phyloP scores from a whole-genome alignment of 2,329 filamentous ascomycete genomes.

The Pyrenophora graminea region DNA sequence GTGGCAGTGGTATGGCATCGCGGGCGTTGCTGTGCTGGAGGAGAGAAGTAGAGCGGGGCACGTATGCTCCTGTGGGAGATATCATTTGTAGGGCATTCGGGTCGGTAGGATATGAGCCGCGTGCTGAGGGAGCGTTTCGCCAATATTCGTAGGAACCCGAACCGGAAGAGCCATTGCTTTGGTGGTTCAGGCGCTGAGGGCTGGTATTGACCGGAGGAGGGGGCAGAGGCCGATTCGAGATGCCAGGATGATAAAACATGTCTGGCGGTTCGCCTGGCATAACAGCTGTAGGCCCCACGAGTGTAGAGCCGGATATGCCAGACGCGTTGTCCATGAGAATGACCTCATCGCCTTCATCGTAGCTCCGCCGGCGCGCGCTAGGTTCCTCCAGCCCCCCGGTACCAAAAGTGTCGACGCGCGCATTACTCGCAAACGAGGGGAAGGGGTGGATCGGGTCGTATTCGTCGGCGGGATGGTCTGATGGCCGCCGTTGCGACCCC shows the following conservation, averaged over 20 bases:
- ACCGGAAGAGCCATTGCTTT: slow-evolving; percentile 37
- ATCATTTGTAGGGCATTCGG: slow-evolving; percentile 38
- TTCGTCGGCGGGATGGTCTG: slow-evolving; percentile 49
- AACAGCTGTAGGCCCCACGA: slow-evolving; percentile 34
- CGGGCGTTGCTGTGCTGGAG: slow-evolving; percentile 81
- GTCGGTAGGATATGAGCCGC: slow-evolving; percentile 39
- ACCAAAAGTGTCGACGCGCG: slow-evolving; percentile 81
- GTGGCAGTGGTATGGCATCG: slow-evolving; percentile 76
- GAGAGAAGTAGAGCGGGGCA: slow-evolving; percentile 62
- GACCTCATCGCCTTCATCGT: slow-evolving; percentile 87
- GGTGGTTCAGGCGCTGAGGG: slow-evolving; percentile 50
- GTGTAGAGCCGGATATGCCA: slow-evolving; percentile 30
- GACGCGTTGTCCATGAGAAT: slow-evolving; percentile 48
- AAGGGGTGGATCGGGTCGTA: slow-evolving; percentile 62
- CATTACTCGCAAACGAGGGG: slow-evolving; percentile 60
- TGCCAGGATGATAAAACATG: slow-evolving; percentile 90
- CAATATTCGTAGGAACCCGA: slow-evolving; percentile 54
- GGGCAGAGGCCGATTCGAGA: slow-evolving; percentile 64
- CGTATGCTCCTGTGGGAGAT: slow-evolving; percentile 37
- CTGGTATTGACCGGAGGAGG: slow-evolving; percentile 65
- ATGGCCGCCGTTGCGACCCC: slow-evolving; percentile 50
- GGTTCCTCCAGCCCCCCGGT: slow-evolving; percentile 88
- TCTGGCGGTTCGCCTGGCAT: slow-evolving; percentile 71
- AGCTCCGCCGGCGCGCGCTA: slow-evolving; percentile 73
- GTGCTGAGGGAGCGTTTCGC: slow-evolving; percentile 40